Conservation (phyloP, 306 rosid genomes). For the Herpetospermum pedunculosum region DNA sequence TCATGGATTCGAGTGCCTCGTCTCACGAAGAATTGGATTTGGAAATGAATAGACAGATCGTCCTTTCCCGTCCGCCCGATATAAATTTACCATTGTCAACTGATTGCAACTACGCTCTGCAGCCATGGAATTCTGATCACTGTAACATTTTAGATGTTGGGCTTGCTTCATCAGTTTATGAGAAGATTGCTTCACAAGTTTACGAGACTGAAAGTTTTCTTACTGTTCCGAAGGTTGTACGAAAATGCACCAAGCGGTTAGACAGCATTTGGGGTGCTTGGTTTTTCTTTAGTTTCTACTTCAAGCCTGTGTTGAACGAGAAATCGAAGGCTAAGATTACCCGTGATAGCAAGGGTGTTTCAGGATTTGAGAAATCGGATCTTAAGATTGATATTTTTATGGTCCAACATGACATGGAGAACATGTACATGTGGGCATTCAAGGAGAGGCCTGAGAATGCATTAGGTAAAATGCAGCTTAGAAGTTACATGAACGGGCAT, state of each 20-base stretch:
- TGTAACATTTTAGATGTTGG: conserved; percentile 73
- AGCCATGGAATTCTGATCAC: conserved; percentile 52
- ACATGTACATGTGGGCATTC: conserved; percentile 99
- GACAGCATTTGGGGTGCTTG: conserved; percentile 99
- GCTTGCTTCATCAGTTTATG: conserved; percentile 68
- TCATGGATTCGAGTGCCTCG: conserved; percentile 92
- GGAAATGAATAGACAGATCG: conserved; percentile 72
- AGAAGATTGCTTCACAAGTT: conserved; percentile 64
- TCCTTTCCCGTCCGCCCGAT: conserved; percentile 68
- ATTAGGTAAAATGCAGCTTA: conserved; percentile 92
- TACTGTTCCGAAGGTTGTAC: conserved; percentile 50
- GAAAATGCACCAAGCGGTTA: conserved; percentile 64
- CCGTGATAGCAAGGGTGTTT: conserved; percentile 52
- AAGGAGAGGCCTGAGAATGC: conserved; percentile 94
- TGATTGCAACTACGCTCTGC: conserved; percentile 73
- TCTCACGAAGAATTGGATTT: conserved; percentile 82
- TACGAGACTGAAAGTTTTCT: conserved; percentile 64
- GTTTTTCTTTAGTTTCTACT: conserved; percentile 90
- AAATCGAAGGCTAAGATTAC: conserved; percentile 71
- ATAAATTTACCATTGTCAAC: conserved; percentile 77
- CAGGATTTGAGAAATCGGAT: conserved; percentile 76
- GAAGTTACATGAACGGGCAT: conserved; percentile 97
- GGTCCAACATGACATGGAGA: conserved; percentile 99
- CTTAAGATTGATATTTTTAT: conserved; percentile 83
- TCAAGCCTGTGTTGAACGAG: conserved; percentile 63